These are phyloP conservation scores for Colletotrichum musae DNA, from an alignment of 2,329 filamentous ascomycete species.

Conservation along the genomic window DNA sequence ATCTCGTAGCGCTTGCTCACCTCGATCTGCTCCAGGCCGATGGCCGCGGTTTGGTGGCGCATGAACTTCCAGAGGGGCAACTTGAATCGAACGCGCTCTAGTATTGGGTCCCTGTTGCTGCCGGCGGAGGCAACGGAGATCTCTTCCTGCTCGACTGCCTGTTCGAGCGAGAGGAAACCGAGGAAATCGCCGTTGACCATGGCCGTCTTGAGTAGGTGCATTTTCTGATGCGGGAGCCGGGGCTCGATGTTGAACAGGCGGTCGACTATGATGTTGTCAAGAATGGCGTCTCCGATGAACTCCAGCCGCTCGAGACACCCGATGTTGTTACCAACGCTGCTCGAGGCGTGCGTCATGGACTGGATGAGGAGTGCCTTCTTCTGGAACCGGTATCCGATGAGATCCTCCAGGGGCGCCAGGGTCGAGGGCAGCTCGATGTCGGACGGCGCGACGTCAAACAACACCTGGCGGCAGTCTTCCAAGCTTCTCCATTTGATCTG, in stretches of 20 bases:
- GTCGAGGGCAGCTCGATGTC: constrained; percentile 54
- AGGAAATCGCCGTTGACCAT: constrained; percentile 87
- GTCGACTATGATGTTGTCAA: constrained; percentile 82
- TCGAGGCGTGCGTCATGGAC: constrained; percentile 84
- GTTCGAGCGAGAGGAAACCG: constrained; percentile 80
- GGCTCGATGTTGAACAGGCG: constrained; percentile 66
- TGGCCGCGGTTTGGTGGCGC: constrained; percentile 66
- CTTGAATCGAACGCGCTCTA: constrained; percentile 33
- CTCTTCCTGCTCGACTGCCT: constrained; percentile 46
- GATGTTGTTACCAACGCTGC: constrained; percentile 59
- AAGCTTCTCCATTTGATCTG: constrained; percentile 69
- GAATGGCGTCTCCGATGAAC: constrained; percentile 87
- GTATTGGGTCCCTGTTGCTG: constrained; percentile 37
- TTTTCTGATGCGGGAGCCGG: constrained; percentile 65
- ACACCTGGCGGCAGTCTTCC: constrained; percentile 53
- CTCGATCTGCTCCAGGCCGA: constrained; percentile 62
- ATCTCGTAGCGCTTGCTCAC: constrained; percentile 61
- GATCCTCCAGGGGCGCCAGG: constrained; percentile 68
- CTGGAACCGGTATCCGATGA: constrained; percentile 81
- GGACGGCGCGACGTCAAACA: constrained; percentile 60
- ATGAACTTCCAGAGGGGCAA: constrained; percentile 79
- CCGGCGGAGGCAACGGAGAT: constrained; percentile 38
- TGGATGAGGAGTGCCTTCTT: constrained; percentile 80
- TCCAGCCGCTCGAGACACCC: constrained; percentile 81
- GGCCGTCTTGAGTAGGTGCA: constrained; percentile 83